Evolutionary conservation across 192 early-diverging fungal species (phyloP).

Genomic region (Entomortierella beljakovae): DNA sequence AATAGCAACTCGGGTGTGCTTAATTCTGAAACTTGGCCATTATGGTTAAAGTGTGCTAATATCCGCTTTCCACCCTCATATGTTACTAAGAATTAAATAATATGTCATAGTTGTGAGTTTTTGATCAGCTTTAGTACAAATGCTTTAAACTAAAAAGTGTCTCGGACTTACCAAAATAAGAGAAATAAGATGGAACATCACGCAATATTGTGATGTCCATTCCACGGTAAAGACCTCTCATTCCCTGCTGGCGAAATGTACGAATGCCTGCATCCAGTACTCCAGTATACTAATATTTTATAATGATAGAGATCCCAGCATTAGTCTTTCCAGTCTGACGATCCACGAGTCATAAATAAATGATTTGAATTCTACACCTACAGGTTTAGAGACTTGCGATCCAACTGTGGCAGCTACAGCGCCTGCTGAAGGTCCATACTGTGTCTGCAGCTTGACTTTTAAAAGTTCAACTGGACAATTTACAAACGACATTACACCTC

Average conservation of each 20-base stretch:
- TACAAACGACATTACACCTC: constrained; percentile 76
- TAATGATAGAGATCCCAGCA: neutral
- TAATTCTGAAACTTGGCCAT: constrained; percentile 71
- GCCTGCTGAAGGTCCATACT: constrained; percentile 45
- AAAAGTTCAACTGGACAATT: constrained; percentile 78
- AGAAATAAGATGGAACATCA: constrained; percentile 92
- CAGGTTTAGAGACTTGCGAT: constrained; percentile 33
- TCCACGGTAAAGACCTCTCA: constrained; percentile 88
- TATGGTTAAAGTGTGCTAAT: constrained; percentile 66
- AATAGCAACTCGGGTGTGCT: constrained; percentile 84
- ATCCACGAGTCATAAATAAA: neutral
- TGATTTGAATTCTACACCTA: constrained; percentile 8
- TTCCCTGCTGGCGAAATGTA: constrained; percentile 81
- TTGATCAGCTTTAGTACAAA: neutral
- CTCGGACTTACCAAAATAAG: constrained; percentile 83
- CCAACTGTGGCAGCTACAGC: neutral
- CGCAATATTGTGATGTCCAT: constrained; percentile 90
- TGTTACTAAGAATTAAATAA: constrained; percentile 56
- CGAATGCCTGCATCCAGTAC: constrained; percentile 87
- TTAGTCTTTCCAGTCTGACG: neutral
- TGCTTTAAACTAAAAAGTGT: neutral
- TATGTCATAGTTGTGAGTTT: neutral
- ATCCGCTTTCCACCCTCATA: constrained; percentile 87
- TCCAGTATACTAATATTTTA: constrained; percentile 78
- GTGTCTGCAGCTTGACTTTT: constrained; percentile 79